Evolutionary conservation across 2,329 filamentous ascomycete genomes (phyloP).

Genomic region (Botrytis sinoallii): DNA sequence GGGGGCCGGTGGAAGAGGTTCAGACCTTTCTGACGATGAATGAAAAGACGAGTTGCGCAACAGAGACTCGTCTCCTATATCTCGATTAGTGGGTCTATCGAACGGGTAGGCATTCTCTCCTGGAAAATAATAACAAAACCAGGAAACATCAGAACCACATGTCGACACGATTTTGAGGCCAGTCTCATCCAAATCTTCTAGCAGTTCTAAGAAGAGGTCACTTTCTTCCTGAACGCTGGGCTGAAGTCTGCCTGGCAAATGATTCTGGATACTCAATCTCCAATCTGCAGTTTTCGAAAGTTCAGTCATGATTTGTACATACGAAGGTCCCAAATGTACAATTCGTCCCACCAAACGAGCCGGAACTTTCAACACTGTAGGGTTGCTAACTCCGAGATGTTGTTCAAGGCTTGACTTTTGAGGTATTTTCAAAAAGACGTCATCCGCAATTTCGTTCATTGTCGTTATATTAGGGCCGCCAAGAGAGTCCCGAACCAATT

Average conservation of each 20-base stretch:
- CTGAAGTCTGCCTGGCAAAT: not conserved
- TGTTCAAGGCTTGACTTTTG: not conserved
- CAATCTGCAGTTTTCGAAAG: constrained; percentile 12
- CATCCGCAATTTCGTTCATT: constrained; percentile 1
- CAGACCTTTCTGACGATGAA: not conserved
- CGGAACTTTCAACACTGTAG: constrained; percentile 9
- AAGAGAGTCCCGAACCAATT: constrained; percentile 16
- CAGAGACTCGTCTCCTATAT: not conserved
- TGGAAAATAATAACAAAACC: not conserved
- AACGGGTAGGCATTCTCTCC: not conserved
- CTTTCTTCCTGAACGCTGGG: constrained; percentile 18
- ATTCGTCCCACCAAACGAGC: constrained; percentile 18
- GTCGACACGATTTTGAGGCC: not conserved
- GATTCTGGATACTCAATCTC: constrained; percentile 15
- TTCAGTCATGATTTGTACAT: constrained; percentile 16
- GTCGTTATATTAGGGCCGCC: constrained; percentile 6
- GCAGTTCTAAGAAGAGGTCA: constrained; percentile 17
- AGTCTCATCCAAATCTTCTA: not conserved
- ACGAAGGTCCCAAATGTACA: constrained; percentile 17
- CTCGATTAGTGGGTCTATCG: not conserved
- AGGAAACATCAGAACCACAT: constrained; percentile 6
- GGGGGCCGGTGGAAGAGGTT: not conserved
- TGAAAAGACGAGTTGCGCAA: not conserved
- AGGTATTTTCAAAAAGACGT: not conserved
- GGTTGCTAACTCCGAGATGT: not conserved